These are phyloP conservation scores for Trichophyton benhamiae DNA, from an alignment of 2,329 filamentous ascomycete genomes.

Conservation along the genomic window DNA sequence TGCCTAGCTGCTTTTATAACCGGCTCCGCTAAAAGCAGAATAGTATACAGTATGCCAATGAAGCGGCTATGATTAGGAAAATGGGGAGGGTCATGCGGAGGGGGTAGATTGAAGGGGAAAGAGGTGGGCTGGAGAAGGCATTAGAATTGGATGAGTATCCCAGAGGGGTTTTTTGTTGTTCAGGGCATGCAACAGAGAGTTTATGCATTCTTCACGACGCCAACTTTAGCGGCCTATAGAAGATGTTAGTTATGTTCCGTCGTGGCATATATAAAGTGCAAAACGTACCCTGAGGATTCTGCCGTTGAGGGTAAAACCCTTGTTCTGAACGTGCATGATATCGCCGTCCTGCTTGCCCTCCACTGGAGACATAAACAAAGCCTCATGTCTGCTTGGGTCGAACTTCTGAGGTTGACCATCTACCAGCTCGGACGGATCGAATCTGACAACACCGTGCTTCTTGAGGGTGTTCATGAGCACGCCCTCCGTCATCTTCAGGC, in stretches of 20 bases:
- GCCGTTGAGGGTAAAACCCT: conserved; percentile 90
- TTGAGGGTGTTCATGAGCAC: conserved; percentile 78
- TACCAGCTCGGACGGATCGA: conserved; percentile 51
- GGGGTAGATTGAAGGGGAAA: not conserved
- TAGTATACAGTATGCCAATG: conserved; percentile 9
- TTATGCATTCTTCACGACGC: conserved; percentile 73
- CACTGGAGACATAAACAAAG: conserved; percentile 84
- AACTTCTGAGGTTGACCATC: conserved; percentile 63
- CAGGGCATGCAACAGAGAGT: not conserved
- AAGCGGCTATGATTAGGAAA: not conserved
- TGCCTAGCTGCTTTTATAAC: conserved; percentile 9
- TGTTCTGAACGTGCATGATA: conserved; percentile 86
- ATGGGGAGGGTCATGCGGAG: not conserved
- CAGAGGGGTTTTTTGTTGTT: not conserved
- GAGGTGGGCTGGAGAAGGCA: not conserved
- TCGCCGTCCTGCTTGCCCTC: conserved; percentile 78
- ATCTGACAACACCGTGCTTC: conserved; percentile 87
- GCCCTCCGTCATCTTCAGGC: conserved; percentile 86
- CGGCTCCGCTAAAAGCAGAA: conserved; percentile 5
- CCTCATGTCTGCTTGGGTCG: conserved; percentile 93
- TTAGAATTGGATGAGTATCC: not conserved
- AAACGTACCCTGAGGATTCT: conserved; percentile 57
- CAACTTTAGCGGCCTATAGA: conserved; percentile 72
- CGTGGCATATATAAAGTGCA: not conserved
- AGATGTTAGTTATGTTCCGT: conserved; percentile 11